Evolutionary conservation across 1,284 basidiomycete genomes (phyloP), one percentile per base, ranked within the genome.

Genomic region (Apiotrichum mycotoxinovorans): DNA sequence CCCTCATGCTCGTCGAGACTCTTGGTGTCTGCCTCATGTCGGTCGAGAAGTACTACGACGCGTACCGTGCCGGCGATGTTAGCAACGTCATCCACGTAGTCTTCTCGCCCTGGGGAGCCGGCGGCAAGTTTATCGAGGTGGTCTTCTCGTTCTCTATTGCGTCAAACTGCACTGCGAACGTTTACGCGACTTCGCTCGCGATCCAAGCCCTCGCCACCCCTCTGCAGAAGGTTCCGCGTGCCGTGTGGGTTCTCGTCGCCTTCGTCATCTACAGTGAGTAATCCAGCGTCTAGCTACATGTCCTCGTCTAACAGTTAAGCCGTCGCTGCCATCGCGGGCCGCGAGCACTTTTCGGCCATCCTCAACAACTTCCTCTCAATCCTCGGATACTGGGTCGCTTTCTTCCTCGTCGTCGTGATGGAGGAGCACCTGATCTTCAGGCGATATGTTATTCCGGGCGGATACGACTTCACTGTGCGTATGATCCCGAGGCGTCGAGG

Each of bases 361-460:
- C 77, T 87, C 5, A 72, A 68, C 26, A 74, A 85, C 57, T 78
- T 78, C 56, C 65, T 85, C 30, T 73, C 80, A 22, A 80, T 87
- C 53, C 74, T 86, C 27, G 81, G 82, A 20, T 86, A 62, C 57
- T 58, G 57, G 54, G 30, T 62, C 26, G 57, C 57, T 4, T 58
- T 57, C 50, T 62, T 60, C 49, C 74, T 84, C 56, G 80, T 83
- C 47, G 81, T 85, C 46, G 78, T 85, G 22, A 72, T 79, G 0
- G 81, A 83, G 56, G 84, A 86, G 61, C 83, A 83, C 64, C 80
- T 81, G 61, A 71, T 87, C 46, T 83, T 87, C 69, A 73, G 84
- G 9, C 70, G 72, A 35, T 64, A 74, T 2, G 78, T 82, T 8
- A 48, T 48, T 37, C 46, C 46, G 3, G 46, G 46, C 9, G 81